Evolutionary conservation across 176 grass and related monocot species (phyloP), one percentile per base, ranked within the genome.

Genomic region (Aegilops speltoides): DNA sequence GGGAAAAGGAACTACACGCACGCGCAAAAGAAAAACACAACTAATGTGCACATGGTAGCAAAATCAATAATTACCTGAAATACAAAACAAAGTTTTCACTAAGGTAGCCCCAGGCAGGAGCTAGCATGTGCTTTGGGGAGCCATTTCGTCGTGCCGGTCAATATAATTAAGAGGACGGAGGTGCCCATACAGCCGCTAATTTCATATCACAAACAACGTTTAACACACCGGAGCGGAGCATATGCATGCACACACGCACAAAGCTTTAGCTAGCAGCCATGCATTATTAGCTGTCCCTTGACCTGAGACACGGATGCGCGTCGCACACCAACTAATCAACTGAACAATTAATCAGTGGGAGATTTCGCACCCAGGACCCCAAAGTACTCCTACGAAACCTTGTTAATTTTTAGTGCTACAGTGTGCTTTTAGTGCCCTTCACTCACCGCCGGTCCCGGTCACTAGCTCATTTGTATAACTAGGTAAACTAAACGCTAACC

Each of bases 131-230:
- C 19, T 59, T 2, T 9, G 19, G 56, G 54, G 56, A 59, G 56
- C 20, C 56, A 59, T 22, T 59, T 59, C 7, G 19, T 0, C 56
- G 6, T 22, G 56, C 19, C 56, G 20, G 56, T 54, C 16, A 54
- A 54, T 54, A 54, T 54, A 54, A 54, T 57, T 59, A 59, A 20
- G 19, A 22, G 2, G 20, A 0, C 20, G 7, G 56, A 22, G 56
- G 56, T 76, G 79, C 69, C 43, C 31, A 10, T 83, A n/a, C 20
- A 16, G 1, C 14, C 2, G 41, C 22, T 67, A 28, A 34, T 65
- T 73, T 79, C 75, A 40, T 41, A 64, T 84, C 45, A 10, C 28
- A 82, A 86, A 1, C 28, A 82, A 82, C 71, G 88, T 86, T 54
- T 90, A 69, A 46, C 83, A 82, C 88, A 61, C 83, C 11, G 6